phyloP scores from a whole-genome alignment of 352 stramenopile species.

The Phytopythium cucurbitacearum region DNA sequence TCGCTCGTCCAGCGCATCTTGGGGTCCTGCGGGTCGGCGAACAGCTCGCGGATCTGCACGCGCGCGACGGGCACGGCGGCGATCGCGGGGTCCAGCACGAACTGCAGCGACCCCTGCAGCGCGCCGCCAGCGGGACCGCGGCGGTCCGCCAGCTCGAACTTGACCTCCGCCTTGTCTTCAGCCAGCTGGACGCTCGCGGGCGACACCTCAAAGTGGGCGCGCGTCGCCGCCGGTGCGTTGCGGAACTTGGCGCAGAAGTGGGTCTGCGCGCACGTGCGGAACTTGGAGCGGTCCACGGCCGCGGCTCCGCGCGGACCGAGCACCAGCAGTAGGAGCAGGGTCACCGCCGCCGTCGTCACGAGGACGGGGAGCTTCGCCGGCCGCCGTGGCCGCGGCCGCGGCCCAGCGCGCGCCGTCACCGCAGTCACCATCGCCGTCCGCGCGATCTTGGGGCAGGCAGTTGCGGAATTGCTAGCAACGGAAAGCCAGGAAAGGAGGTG shows the following conservation, averaged over 20 bases:
- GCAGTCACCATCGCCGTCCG: too few species aligned
- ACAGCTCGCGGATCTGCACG: constrained; percentile 54
- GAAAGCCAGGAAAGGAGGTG: too few species aligned
- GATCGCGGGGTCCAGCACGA: constrained; percentile 36
- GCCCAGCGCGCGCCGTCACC: too few species aligned
- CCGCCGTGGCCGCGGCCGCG: too few species aligned
- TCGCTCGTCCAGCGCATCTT: constrained; percentile 54
- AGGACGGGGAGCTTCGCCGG: too few species aligned
- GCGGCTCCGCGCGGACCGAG: neutral
- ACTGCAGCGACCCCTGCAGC: constrained; percentile 43
- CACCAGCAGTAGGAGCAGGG: neutral
- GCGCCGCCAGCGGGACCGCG: constrained; percentile 5
- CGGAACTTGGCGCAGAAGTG: constrained; percentile 93
- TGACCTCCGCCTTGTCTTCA: constrained; percentile 27
- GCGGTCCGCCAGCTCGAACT: constrained; percentile 40
- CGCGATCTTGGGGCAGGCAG: too few species aligned
- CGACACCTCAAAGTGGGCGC: constrained; percentile 23
- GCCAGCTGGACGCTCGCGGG: constrained; percentile 22
- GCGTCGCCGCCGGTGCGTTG: constrained; percentile 18
- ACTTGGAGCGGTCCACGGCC: constrained; percentile 97
- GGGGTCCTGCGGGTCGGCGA: constrained; percentile 38
- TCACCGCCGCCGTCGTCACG: too few species aligned
- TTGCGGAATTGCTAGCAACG: too few species aligned
- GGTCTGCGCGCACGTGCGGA: constrained; percentile 97
- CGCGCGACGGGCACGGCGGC: constrained; percentile 44